Base-by-base conservation (phyloP, 345 rosid genomes). In the Carallia pectinifolia region DNA sequence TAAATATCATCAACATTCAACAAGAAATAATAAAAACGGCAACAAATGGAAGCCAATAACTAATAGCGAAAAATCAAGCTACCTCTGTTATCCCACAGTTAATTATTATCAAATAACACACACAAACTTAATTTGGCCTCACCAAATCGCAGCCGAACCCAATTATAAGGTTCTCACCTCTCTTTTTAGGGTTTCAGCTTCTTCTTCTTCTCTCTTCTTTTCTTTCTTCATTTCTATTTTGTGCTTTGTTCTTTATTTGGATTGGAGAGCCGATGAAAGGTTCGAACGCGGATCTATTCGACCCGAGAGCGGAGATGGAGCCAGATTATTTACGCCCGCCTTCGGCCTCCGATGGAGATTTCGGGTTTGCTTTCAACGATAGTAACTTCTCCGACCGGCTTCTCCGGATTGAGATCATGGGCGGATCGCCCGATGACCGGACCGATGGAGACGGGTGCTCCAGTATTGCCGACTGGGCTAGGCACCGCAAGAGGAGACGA, bases 341-440 rank as follows among this genome's bases (percentile, higher is more conserved):
- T 2, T 80, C 92, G 1, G 61, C 81, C 17, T 73, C 98, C 44
- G 97, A 92, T 50, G 96, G 93, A 0, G 89, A 92, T 82, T 96
- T 96, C 40, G 98, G 93, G 19, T 96, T 96, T 73, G 99, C 99
- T 23, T 96, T 96, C 77, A 96, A 96, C 63, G 99, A 96, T 56
- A 87, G 95, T 72, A 96, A 96, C 74, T 96, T 96, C 90, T 96
- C 99, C 47, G 99, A 96, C 74, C 86, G 99, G 16, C 82, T 92
- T 62, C 95, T 96, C n/a, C 85, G 87, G 84, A 96, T 96, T 83
- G 99, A 96, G 85, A 89, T 96, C 80, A 88, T 90, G 85, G 95
- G 84, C 8, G 93, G 84, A 0, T 67, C 81, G 29, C 73, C 86
- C 16, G 93, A 90, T 31, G 67, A 77, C 58, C 69, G 82, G 73